Conservation (phyloP, 2,329 filamentous ascomycete genomes). For the Pyricularia sp. region DNA sequence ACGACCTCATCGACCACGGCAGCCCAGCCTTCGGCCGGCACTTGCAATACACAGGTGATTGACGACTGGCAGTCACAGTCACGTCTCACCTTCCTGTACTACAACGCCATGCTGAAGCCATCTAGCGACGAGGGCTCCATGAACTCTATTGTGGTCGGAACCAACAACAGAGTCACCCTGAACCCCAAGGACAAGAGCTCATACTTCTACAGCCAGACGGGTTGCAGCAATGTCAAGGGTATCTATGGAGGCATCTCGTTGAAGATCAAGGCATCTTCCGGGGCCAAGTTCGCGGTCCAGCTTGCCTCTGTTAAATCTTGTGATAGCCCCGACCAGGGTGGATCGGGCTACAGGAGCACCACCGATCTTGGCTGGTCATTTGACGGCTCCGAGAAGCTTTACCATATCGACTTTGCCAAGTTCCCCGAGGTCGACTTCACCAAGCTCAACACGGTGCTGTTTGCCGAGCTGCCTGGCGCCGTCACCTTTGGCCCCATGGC, state of each 20-base stretch:
- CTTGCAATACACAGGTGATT: constrained; percentile 20
- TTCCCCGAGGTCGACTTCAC: constrained; percentile 35
- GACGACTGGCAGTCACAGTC: constrained; percentile 52
- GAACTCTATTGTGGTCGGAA: constrained; percentile 38
- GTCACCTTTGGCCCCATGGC: constrained; percentile 42
- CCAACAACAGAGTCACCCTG: constrained; percentile 37
- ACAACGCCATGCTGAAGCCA: constrained; percentile 43
- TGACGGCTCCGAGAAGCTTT: constrained; percentile 45
- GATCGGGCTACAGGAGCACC: constrained; percentile 21
- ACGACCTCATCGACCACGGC: constrained; percentile 7
- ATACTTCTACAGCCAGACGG: constrained; percentile 46
- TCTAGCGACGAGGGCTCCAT: constrained; percentile 45
- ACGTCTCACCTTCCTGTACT: constrained; percentile 45
- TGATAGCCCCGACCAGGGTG: constrained; percentile 16
- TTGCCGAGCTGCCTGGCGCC: constrained; percentile 30
- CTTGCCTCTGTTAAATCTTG: constrained; percentile 34
- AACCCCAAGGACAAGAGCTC: constrained; percentile 33
- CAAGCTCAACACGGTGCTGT: constrained; percentile 38
- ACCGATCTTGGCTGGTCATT: constrained; percentile 45
- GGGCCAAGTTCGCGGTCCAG: constrained; percentile 37
- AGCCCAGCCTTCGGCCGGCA: constrained; percentile 7
- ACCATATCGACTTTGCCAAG: constrained; percentile 42
- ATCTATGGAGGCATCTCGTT: constrained; percentile 42
- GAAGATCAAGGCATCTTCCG: constrained; percentile 37
- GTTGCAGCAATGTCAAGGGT: constrained; percentile 36